Conservation (phyloP, 495 filamentous ascomycete species). For the Talaromyces proteolyticus region DNA sequence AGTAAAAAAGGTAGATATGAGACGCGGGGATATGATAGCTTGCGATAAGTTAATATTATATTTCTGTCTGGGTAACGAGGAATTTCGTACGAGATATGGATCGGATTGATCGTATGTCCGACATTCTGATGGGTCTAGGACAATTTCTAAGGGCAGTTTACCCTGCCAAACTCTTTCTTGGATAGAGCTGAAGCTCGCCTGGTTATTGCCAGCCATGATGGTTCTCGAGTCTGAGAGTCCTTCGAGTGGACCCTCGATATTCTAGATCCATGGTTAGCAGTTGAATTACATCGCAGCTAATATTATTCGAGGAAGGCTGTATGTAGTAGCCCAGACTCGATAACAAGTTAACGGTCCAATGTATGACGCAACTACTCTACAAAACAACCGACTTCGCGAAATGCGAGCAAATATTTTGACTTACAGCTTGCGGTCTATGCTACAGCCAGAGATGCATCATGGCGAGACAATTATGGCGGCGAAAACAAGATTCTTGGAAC, state of each 20-base stretch:
- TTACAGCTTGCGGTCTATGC: background rate
- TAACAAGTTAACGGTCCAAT: too few relatives aligned
- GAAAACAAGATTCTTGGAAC: background rate
- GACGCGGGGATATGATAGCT: slow-evolving; percentile 49
- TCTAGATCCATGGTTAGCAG: too few relatives aligned
- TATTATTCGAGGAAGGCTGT: too few relatives aligned
- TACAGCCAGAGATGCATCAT: background rate
- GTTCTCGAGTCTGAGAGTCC: background rate
- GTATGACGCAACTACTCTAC: too few relatives aligned
- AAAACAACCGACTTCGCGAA: too few relatives aligned
- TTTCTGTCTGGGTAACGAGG: background rate
- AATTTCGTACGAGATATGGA: slow-evolving; percentile 41
- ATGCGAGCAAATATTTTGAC: background rate
- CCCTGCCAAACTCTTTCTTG: slow-evolving; percentile 47
- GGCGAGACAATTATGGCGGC: background rate
- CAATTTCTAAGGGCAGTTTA: slow-evolving; percentile 44
- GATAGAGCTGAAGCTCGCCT: slow-evolving; percentile 20
- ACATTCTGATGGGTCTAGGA: slow-evolving; percentile 46
- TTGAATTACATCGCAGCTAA: background rate
- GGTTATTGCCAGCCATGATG: slow-evolving; percentile 3
- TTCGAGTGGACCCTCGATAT: background rate
- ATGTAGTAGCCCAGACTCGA: too few relatives aligned
- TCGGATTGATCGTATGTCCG: slow-evolving; percentile 48
- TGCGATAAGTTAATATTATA: background rate
- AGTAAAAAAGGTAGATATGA: slow-evolving; percentile 69